Conservation (phyloP, 2,329 filamentous ascomycete species). For the Aureobasidium mangrovei region DNA sequence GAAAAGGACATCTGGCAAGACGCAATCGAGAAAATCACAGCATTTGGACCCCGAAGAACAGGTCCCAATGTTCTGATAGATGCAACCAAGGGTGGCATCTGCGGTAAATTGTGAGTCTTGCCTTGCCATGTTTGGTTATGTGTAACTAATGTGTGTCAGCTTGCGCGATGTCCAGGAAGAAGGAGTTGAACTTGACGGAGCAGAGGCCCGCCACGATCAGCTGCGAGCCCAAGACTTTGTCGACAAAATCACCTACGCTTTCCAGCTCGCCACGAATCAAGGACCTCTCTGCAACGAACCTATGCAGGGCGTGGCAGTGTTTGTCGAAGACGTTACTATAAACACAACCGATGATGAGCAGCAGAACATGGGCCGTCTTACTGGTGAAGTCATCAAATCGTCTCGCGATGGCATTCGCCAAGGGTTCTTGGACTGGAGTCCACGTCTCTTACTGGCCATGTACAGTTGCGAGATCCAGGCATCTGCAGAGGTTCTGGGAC, state of each 20-base stretch:
- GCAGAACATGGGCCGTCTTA: conserved; percentile 66
- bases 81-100: conserved; percentile 61
- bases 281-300: conserved; percentile 90
- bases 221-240: conserved; percentile 50
- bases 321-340: conserved; percentile 70
- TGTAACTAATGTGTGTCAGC: background rate
- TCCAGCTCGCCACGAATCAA: conserved; percentile 83
- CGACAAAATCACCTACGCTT: conserved; percentile 87
- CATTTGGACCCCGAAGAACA: conserved; percentile 76
- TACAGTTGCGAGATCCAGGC: conserved; percentile 97
- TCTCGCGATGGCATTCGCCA: conserved; percentile 74
- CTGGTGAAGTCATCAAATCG: conserved; percentile 86
- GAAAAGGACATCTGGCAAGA: conserved; percentile 69
- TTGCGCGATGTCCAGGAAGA: conserved; percentile 23
- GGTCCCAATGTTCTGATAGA: conserved; percentile 90
- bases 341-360: conserved; percentile 43
- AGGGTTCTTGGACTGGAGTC: conserved; percentile 91
- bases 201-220: conserved; percentile 46
- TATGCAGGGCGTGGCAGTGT: conserved; percentile 83
- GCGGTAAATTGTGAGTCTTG: conserved; percentile 58
- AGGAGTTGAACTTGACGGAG: conserved; percentile 16
- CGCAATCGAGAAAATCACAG: conserved; percentile 70
- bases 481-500: conserved; percentile 83
- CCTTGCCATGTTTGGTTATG: background rate
- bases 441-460: conserved; percentile 92